A percentile compares a stretch with the other conserved stretches of the same genome.
Evolutionary conservation across 78 protist species (phyloP).

Genomic region (Dictyostelium firmibasis): DNA sequence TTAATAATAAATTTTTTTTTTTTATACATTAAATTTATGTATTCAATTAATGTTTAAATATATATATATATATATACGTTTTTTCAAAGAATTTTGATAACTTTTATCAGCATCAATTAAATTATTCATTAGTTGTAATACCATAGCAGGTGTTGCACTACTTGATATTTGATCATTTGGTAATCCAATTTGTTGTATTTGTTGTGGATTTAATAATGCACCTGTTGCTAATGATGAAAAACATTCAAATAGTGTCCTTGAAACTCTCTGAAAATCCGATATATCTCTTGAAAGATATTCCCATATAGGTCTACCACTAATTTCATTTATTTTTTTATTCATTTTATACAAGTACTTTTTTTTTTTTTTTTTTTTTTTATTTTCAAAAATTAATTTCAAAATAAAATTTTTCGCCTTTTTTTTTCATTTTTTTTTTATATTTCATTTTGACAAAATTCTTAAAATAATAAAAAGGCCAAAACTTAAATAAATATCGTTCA

Average conservation of each 20-base stretch:
- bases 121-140: neutral
- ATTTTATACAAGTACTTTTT: neutral
- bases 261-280: neutral
- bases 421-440: too few relatives aligned
- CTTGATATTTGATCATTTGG: neutral
- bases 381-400: too few relatives aligned
- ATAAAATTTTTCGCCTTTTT: too few relatives aligned
- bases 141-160: neutral
- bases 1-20: too few relatives aligned
- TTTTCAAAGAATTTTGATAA: neutral
- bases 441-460: too few relatives aligned
- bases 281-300: neutral
- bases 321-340: slow-evolving; percentile 20
- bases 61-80: slow-evolving; percentile 2
- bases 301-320: neutral
- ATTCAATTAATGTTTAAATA: too few relatives aligned
- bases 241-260: slow-evolving; percentile 37
- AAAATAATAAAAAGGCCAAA: neutral
- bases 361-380: neutral
- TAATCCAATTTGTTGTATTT: neutral
- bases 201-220: neutral
- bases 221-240: neutral
- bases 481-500: neutral
- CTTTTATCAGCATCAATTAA: neutral
- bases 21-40: too few relatives aligned